phyloP scores from a whole-genome alignment of 108 stramenopile genomes.

The Bacterosira constricta region DNA sequence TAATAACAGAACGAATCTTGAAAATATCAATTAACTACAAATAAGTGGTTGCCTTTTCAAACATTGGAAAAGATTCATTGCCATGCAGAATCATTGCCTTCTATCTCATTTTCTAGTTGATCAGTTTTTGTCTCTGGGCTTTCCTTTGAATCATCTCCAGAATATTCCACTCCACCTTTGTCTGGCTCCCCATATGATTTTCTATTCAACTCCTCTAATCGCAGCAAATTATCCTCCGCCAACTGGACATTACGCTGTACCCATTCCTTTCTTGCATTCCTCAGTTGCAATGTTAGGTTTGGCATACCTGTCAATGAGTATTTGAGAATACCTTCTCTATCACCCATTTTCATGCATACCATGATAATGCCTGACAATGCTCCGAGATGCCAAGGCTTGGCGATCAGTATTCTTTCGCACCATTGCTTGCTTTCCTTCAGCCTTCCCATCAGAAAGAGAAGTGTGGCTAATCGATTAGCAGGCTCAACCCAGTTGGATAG shows the following conservation, averaged over 20 bases:
- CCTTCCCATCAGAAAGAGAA: constrained; percentile 66
- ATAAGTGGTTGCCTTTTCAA: too few relatives aligned
- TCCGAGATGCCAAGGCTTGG: constrained; percentile 87
- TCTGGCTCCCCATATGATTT: neutral
- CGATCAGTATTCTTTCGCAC: constrained; percentile 60
- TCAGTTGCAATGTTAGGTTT: constrained; percentile 18
- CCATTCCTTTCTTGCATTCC: constrained; percentile 20
- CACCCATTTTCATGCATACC: constrained; percentile 57
- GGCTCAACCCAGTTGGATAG: constrained; percentile 71
- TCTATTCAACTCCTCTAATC: constrained; percentile 11
- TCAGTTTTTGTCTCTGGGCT: too few relatives aligned
- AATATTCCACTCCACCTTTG: too few relatives aligned
- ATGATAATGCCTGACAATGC: constrained; percentile 77
- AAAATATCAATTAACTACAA: too few relatives aligned
- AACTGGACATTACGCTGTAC: constrained; percentile 19
- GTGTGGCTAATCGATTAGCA: constrained; percentile 75
- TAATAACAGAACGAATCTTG: too few relatives aligned
- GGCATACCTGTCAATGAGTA: constrained; percentile 73
- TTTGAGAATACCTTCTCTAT: constrained; percentile 46
- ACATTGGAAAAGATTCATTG: too few relatives aligned
- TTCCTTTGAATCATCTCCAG: too few relatives aligned
- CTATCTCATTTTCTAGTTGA: too few relatives aligned
- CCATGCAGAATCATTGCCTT: too few relatives aligned
- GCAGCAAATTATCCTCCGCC: constrained; percentile 9
- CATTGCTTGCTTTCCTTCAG: constrained; percentile 56